These are phyloP conservation scores for Candida maesae DNA, from an alignment of 805 yeast species.

Conservation along the genomic window DNA sequence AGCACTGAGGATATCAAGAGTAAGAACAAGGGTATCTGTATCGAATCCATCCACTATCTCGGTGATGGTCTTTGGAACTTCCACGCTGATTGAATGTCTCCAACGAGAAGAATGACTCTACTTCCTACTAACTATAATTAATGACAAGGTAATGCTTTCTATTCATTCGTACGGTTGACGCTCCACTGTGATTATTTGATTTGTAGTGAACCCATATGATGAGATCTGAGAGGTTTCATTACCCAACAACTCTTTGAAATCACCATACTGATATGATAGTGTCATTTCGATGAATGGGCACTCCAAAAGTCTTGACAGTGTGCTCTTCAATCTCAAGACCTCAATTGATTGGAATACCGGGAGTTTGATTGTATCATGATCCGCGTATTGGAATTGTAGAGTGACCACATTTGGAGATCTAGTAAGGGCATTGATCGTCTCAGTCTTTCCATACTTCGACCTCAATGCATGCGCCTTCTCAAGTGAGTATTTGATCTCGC, in stretches of 20 bases:
- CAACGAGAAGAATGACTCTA: too few species aligned
- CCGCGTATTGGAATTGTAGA: neutral
- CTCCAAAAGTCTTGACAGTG: slow-evolving; percentile 26
- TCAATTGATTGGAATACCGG: slow-evolving; percentile 29
- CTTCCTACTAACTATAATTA: neutral
- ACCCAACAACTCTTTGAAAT: slow-evolving; percentile 19
- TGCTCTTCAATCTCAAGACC: slow-evolving; percentile 33
- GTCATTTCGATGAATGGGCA: slow-evolving; percentile 25
- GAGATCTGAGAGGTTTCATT: slow-evolving; percentile 26
- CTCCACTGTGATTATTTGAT: slow-evolving; percentile 15
- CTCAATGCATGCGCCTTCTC: slow-evolving; percentile 2
- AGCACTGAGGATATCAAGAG: slow-evolving; percentile 83
- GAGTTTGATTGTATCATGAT: slow-evolving; percentile 3
- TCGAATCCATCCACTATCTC: slow-evolving; percentile 75
- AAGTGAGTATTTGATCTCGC: slow-evolving; percentile 26
- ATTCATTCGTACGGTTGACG: slow-evolving; percentile 4
- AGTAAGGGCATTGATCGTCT: slow-evolving; percentile 12
- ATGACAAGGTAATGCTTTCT: slow-evolving; percentile 3
- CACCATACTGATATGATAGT: slow-evolving; percentile 23
- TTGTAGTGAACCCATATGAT: slow-evolving; percentile 20
- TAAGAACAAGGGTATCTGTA: slow-evolving; percentile 83
- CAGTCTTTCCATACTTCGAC: slow-evolving; percentile 27
- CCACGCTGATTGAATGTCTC: slow-evolving; percentile 38
- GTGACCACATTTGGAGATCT: neutral
- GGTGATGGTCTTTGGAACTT: slow-evolving; percentile 89